These are phyloP conservation scores for Colletotrichum euphorbiae DNA, from an alignment of 2,329 filamentous ascomycete species.

Conservation along the genomic window DNA sequence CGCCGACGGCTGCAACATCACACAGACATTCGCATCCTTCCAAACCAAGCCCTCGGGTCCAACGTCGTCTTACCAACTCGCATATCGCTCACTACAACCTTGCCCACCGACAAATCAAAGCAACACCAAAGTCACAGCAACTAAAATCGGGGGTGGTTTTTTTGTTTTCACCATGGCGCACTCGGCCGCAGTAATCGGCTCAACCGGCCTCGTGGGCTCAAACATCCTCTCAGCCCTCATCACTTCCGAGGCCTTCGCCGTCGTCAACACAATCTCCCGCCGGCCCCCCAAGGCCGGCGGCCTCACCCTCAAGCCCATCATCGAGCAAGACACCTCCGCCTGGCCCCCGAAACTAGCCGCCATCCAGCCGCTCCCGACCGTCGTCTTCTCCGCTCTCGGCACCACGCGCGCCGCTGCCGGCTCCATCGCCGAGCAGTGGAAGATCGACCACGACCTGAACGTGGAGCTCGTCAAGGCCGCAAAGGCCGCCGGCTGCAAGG, in stretches of 20 bases:
- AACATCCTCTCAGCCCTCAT: constrained; percentile 79
- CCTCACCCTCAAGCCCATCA: constrained; percentile 67
- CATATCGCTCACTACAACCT: constrained; percentile 14
- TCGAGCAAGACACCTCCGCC: constrained; percentile 73
- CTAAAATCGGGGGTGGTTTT: too few relatives aligned
- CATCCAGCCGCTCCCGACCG: constrained; percentile 65
- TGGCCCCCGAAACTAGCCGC: constrained; percentile 74
- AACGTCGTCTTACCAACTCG: constrained; percentile 21
- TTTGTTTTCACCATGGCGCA: constrained; percentile 27
- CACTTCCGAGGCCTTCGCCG: constrained; percentile 61
- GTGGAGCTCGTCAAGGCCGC: constrained; percentile 81
- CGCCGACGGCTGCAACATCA: constrained; percentile 27
- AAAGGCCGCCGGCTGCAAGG: constrained; percentile 76
- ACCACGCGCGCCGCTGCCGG: constrained; percentile 84
- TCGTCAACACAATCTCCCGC: constrained; percentile 74
- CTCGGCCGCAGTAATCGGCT: constrained; percentile 63
- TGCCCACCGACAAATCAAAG: constrained; percentile 7
- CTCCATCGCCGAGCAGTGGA: constrained; percentile 81
- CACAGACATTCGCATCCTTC: constrained; percentile 23
- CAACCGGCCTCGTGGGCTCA: constrained; percentile 77
- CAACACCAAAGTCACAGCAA: not conserved
- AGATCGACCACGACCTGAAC: constrained; percentile 90
- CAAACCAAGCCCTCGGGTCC: constrained; percentile 22
- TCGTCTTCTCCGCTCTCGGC: constrained; percentile 83
- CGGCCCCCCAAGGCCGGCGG: constrained; percentile 66